These are phyloP conservation scores for Colletotrichum endophyticum DNA, from an alignment of 2,329 filamentous ascomycete genomes.

Conservation along the genomic window DNA sequence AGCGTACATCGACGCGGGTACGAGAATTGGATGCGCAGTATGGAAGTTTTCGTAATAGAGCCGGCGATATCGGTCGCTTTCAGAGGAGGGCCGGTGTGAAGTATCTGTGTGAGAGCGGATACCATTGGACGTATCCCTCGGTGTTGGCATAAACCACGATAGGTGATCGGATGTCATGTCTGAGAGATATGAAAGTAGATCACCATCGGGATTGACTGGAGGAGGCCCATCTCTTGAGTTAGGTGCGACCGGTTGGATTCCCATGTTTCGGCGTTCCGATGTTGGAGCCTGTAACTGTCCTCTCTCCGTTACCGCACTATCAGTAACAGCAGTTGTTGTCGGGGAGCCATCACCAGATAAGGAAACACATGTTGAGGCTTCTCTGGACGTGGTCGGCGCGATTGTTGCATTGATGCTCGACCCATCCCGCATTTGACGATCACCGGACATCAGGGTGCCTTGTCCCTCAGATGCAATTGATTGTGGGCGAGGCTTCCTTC, in stretches of 20 bases:
- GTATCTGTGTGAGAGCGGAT: background rate
- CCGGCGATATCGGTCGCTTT: background rate
- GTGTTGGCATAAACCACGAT: background rate
- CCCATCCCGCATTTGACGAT: background rate
- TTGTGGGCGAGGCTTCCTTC: background rate
- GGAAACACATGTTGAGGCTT: background rate
- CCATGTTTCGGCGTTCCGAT: background rate
- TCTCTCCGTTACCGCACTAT: background rate
- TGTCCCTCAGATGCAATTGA: background rate
- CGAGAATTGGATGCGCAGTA: background rate
- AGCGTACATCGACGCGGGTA: background rate
- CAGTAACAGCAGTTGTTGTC: background rate
- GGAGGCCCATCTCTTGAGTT: background rate
- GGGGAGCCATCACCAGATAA: background rate
- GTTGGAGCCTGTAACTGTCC: background rate
- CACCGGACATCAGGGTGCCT: background rate
- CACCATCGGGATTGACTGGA: background rate
- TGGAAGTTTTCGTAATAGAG: background rate
- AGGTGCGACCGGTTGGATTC: background rate
- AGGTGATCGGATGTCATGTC: background rate
- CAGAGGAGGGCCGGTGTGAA: background rate
- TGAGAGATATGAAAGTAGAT: background rate
- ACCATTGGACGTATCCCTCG: background rate
- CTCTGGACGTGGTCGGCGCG: background rate
- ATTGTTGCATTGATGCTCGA: background rate